Evolutionary conservation across 1,284 basidiomycete species (phyloP).

Genomic region (Mycena sp.): DNA sequence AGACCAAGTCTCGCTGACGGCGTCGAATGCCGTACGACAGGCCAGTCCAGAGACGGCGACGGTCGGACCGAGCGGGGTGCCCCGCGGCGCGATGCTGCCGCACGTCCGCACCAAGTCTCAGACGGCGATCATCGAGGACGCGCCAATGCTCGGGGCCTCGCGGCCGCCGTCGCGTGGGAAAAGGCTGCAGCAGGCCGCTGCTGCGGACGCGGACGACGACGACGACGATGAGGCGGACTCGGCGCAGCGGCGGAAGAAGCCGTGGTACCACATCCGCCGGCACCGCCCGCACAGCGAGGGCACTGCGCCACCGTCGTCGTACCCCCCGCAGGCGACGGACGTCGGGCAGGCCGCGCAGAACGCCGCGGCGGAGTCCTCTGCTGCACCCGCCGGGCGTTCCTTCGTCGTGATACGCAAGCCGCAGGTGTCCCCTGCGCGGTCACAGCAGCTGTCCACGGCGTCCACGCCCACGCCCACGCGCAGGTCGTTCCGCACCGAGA

Average conservation of each 20-base stretch:
- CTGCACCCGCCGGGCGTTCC: conserved; percentile 53
- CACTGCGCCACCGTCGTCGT: conserved; percentile 40
- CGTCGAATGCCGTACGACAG: conserved; percentile 57
- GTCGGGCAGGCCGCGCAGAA: conserved; percentile 50
- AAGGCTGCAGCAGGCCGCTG: conserved; percentile 20
- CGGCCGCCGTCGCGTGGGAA: conserved; percentile 17
- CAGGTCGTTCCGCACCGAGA: conserved; percentile 13
- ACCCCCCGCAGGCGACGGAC: conserved; percentile 38
- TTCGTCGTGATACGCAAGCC: conserved; percentile 77
- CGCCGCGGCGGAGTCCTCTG: conserved; percentile 34
- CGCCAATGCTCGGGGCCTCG: conserved; percentile 28
- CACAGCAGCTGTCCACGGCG: conserved; percentile 26
- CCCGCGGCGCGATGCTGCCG: conserved; percentile 71
- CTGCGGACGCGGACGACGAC: conserved; percentile 26
- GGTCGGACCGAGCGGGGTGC: conserved; percentile 45
- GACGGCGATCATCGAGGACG: conserved; percentile 78
- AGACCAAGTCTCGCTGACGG: conserved; percentile 56
- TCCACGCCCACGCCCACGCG: conserved; percentile 23
- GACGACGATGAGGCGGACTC: conserved; percentile 50
- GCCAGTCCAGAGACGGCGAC: conserved; percentile 44
- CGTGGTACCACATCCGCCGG: conserved; percentile 73
- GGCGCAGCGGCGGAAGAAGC: conserved; percentile 62
- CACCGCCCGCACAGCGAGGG: conserved; percentile 70
- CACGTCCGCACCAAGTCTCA: conserved; percentile 83
- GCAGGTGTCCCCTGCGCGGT: conserved; percentile 35